Base-by-base conservation (phyloP, 768 basidiomycete species). In the Mycena albidolilacea region DNA sequence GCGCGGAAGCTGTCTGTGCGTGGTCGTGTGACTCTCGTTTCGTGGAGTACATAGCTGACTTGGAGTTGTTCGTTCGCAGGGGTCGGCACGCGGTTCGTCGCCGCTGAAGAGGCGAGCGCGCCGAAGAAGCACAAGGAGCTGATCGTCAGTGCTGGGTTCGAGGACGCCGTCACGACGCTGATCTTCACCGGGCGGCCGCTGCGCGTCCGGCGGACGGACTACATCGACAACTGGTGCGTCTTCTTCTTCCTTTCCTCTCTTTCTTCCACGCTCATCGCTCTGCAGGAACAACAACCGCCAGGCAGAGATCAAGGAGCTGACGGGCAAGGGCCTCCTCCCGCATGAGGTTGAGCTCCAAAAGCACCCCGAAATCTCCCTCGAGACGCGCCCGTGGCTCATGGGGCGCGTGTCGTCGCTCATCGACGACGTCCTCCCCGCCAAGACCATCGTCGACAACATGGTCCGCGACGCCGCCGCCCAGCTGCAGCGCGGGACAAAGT, bases 121-220 rank as follows among this genome's bases (percentile, higher is more conserved):
- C 93, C 95, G 2, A 92, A 92, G 80, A 87, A 87, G 71, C 96
- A 97, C 85, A 97, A 97, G 84, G 92, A 96, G 10, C 87, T 91
- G 70, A 80, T 95, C 21, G 70, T 95, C 63, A 88, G 85, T 71
- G 92, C 93, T 39, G 87, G 92, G 10, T 92, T 89, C 77, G 95
- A 94, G 71, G 96, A 97, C 80, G 91, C 91, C 21, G 86, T 92
- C 52, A 93, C 91, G 19, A 97, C 96, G n/a, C 78, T 96, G 58
- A 97, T 97, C 78, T 96, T 90, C 84, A 95, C 95, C 55, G 96
- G 96, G 12, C 91, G 97, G 41, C 97, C 97, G 21, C 84, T 98
- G 76, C 90, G 97, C 48, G 96, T 97, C 46, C 84, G 92, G 75
- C 90, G 91, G 80, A 96, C 95, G 2, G 90, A 93, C 19, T 98